Base-by-base conservation (phyloP, 1,284 basidiomycete species). In the Cryptococcus sp. region DNA sequence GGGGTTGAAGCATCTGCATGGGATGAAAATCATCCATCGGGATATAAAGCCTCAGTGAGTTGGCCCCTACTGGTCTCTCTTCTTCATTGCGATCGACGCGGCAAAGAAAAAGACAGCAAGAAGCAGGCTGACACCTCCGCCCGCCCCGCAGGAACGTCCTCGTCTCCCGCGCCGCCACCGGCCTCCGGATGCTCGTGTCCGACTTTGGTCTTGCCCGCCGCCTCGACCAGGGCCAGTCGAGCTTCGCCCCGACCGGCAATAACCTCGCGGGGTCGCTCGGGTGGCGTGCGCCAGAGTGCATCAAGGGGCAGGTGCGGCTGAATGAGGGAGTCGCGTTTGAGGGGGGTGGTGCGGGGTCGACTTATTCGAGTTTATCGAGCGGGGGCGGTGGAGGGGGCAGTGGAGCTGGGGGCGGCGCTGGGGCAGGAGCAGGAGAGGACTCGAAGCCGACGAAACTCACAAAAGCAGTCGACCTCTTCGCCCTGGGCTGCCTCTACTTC, bases 141-240 rank as follows among this genome's bases (percentile, higher is more conserved):
- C n/a, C n/a, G n/a, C 15, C 33, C 13, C 18, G 8, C 56, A 78
- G 77, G 55, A 98, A 99, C 71, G 98, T 99, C 55, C 83, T 98
- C 8, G 84, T 98, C n/a, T 90, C 88, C 6, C 79, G 80, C 23
- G 83, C 84, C 16, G 87, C 86, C 69, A 80, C 82, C 53, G 82
- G 83, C 21, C 84, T 92, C 64, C 80, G 89, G 42, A 93, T 96
- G 90, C 80, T 96, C 47, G 94, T 96, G 56, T 95, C 91, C 1
- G 93, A 97, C 76, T 96, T 97, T 72, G 93, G 93, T 23, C 81
- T 97, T 46, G 95, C 92, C 71, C 91, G 91, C 72, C 90, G 89
- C 70, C 82, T 96, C 33, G 92, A 96, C 63, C 79, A 90, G 44
- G 93, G 95, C 73, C 91, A 96, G 80, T 92, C 90, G 53, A 92